phyloP scores from a whole-genome alignment of 1,139 yeast species.

The Taphrina sp. region DNA sequence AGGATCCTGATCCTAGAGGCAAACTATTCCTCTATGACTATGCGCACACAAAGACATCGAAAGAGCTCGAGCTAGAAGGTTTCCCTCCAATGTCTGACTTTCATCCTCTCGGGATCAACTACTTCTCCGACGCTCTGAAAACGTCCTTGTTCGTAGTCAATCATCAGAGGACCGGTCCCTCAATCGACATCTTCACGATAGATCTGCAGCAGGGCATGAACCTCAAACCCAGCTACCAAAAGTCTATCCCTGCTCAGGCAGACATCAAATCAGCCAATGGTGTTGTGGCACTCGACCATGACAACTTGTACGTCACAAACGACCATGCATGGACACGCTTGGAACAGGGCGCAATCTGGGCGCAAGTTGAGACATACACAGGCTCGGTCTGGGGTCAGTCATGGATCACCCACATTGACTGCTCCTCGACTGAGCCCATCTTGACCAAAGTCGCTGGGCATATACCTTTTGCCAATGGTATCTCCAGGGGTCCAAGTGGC shows the following conservation, averaged over 20 bases:
- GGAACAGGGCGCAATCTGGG: conserved; percentile 3
- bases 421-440: neutral
- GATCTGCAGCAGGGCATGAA: neutral
- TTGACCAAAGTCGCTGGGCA: conserved; percentile 1
- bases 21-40: conserved; percentile 17
- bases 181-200: conserved; percentile 20
- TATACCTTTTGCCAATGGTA: conserved; percentile 18
- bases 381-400: conserved; percentile 11
- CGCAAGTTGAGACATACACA: conserved; percentile 5
- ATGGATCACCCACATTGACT: conserved; percentile 21
- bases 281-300: conserved; percentile 12
- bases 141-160: conserved; percentile 23
- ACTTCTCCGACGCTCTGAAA: conserved; percentile 10
- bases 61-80: neutral
- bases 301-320: conserved; percentile 21
- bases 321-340: conserved; percentile 27
- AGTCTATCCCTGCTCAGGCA: conserved; percentile 10
- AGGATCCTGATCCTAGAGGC: conserved; percentile 6
- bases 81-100: conserved; percentile 18
- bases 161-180: conserved; percentile 27
- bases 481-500: conserved; percentile 2
- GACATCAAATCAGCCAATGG: conserved; percentile 23
- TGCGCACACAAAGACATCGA: conserved; percentile 7
- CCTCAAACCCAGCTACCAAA: neutral
- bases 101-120: conserved; percentile 23